These are phyloP conservation scores for Diaporthe australafricana DNA, from an alignment of 2,329 filamentous ascomycete genomes.

Conservation along the genomic window DNA sequence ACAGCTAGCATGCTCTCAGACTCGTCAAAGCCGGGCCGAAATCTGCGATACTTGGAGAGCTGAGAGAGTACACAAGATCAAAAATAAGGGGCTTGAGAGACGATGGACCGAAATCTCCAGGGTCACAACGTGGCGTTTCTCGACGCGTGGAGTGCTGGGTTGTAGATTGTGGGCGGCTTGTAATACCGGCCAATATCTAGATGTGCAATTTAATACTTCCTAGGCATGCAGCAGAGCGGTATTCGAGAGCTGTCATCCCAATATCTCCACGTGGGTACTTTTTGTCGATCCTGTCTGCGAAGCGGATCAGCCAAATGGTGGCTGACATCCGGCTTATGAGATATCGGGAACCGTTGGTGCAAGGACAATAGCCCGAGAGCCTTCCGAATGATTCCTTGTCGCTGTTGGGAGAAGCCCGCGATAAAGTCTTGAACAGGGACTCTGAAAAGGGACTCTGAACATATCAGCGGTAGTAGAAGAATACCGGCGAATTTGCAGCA, in stretches of 20 bases:
- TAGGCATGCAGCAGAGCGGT: background rate
- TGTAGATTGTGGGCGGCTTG: background rate
- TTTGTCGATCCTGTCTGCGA: background rate
- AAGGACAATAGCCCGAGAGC: too few species aligned
- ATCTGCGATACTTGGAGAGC: background rate
- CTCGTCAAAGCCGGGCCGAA: background rate
- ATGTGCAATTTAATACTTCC: too few species aligned
- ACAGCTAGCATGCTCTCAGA: background rate
- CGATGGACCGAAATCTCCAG: background rate
- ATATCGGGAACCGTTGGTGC: too few species aligned
- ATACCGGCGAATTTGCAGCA: background rate
- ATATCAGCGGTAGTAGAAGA: background rate
- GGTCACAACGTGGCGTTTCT: background rate
- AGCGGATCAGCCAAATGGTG: background rate
- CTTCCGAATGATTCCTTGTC: background rate
- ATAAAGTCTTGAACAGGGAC: background rate
- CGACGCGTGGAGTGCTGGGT: background rate
- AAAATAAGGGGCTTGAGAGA: background rate
- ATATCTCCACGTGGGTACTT: background rate
- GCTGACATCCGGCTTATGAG: constrained; percentile 4
- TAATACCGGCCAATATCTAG: background rate
- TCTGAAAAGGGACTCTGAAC: too few species aligned
- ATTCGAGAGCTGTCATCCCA: background rate
- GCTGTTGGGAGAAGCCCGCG: background rate
- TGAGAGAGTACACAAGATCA: background rate